phyloP scores from a whole-genome alignment of 2,329 filamentous ascomycete species.

The Trichoderma oligosporum region DNA sequence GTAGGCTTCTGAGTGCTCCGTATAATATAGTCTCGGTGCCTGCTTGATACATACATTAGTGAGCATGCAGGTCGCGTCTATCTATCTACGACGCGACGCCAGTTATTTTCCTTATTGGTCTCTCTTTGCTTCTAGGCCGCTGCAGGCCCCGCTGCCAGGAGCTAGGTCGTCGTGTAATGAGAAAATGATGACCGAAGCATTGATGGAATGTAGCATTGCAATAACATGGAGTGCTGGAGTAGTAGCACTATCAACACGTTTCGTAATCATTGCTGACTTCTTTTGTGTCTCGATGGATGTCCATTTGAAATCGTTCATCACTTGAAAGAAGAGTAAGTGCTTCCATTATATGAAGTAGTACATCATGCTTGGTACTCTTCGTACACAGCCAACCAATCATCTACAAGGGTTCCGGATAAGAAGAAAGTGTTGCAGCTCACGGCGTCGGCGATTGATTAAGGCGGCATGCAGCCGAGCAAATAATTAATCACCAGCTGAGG shows the following conservation, averaged over 20 bases:
- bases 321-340: neutral
- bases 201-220: conserved; percentile 8
- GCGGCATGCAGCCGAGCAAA: neutral
- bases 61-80: conserved; percentile 16
- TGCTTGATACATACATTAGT: neutral
- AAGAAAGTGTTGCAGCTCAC: neutral
- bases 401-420: conserved; percentile 2
- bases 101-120: conserved; percentile 14
- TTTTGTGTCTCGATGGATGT: neutral
- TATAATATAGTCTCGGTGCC: conserved; percentile 4
- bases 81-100: conserved; percentile 12
- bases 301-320: neutral
- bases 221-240: neutral
- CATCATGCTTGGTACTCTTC: neutral
- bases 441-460: neutral
- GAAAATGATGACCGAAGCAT: conserved; percentile 9
- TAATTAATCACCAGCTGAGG: neutral
- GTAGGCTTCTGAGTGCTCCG: conserved; percentile 15
- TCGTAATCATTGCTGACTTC: neutral
- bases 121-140: conserved; percentile 11
- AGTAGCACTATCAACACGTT: neutral
- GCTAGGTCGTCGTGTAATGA: conserved; percentile 14
- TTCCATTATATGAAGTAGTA: neutral
- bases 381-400: conserved; percentile 2
- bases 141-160: conserved; percentile 10